Base-by-base conservation (phyloP, 805 yeast genomes). In the Blastobotrys muscicola region DNA sequence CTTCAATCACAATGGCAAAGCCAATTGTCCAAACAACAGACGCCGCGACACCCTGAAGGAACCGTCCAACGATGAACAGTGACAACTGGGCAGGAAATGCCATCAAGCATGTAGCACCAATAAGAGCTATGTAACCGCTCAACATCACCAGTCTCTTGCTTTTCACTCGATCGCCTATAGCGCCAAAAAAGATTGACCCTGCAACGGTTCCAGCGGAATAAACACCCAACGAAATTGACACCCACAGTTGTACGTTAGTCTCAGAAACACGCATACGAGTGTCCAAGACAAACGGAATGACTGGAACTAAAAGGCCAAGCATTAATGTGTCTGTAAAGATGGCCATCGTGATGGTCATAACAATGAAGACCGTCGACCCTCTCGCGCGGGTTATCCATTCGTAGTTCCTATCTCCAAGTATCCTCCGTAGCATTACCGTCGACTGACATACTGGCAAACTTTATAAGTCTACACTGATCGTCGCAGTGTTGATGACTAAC, bases 21-120 rank as follows among this genome's bases (percentile, higher is more conserved):
- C 67, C 67, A 7, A 57, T 62, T 2, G 59, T 52, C 67, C 67
- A 62, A 14, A 61, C 64, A 4, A 58, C 47, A 8, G 58, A 60
- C 11, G 53, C 64, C 12, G 66, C 54, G 6, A 57, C 33, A 7
- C 67, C 67, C 39, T 62, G 67, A 13, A 62, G 38, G 7, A 56
- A 33, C 12, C 67, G 52, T 20, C 64, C 66, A 16, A 55, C 43
- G 30, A 54, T 46, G 42, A 54, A 60, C 26, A 57, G 38, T 36
- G 52, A 52, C n/a, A 53, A 42, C 5, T 46, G 42, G n/a, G 41
- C 46, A n/a, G 61, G 49, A 34, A 61, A 49, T 33, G 55, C 50
- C 5, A 60, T 49, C 33, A 62, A 44, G n/a, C 54, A 38, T 0
- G 66, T 60, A 4, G 65, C 54, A 2, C 50, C 64, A 7, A 58